Base-by-base conservation (phyloP, 345 rosid species). In the Salix suchowensis region DNA sequence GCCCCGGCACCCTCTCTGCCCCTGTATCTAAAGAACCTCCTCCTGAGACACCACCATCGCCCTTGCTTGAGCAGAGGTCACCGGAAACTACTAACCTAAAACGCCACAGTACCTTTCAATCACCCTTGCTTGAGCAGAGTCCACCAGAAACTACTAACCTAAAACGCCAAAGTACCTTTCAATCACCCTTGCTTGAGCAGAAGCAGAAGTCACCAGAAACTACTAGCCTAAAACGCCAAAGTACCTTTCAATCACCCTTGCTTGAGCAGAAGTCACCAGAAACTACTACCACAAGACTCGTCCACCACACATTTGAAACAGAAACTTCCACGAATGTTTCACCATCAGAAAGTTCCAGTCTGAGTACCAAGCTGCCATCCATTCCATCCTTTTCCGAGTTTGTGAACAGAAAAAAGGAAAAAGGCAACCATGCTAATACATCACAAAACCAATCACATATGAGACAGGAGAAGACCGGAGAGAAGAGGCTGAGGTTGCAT, bases 351-450 rank as follows among this genome's bases (percentile, higher is more conserved):
- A 77, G 79, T 58, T 71, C 78, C 76, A 74, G 65, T 4, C 74
- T 77, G 65, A 74, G 72, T 68, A 23, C 87, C 69, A 80, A 28
- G 70, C 81, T 87, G 65, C 94, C 94, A 0, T 72, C 77, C 30
- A 87, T 92, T 80, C 97, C 89, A 6, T 90, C 98, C 28, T 91
- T 94, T 83, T 88, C 97, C 1, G 92, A 91, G 81, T 92, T 92
- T 80, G 89, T 86, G 23, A 91, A 90, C 84, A 78, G 81, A 67
- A 74, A 69, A 81, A 88, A 85, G 76, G 64, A 71, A 18, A 79
- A 65, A 66, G 80, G 71, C n/a, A 71, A 50, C 50, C 39, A 70
- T 55, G 37, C 74, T 42, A 74, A 75, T 85, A n/a, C 66, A 78
- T 73, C 82, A 34, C 69, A 68, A 61, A 85, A 78, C n/a, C 79